phyloP scores from a whole-genome alignment of 2,329 filamentous ascomycete species.

The Boeremia lycopersici region DNA sequence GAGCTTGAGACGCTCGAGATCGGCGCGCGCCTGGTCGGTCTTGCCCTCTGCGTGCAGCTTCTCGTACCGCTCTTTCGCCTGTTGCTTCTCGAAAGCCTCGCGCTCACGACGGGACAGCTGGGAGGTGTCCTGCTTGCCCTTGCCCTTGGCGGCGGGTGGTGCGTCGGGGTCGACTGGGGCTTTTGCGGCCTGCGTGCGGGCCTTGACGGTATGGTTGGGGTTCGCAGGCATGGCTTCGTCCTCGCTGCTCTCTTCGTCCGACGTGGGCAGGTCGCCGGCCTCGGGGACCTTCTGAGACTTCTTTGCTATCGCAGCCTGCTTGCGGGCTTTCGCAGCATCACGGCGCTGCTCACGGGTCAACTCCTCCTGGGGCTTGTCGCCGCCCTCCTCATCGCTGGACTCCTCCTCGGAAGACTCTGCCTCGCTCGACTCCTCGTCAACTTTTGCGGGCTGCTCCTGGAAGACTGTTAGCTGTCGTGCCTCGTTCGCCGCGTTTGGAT shows the following conservation, averaged over 20 bases:
- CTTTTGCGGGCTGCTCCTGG: conserved; percentile 52
- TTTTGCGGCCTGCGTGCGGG: conserved; percentile 68
- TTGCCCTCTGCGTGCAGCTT: conserved; percentile 94
- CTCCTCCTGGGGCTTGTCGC: conserved; percentile 56
- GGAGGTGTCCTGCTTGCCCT: conserved; percentile 57
- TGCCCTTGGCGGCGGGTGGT: conserved; percentile 63
- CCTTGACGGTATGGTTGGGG: conserved; percentile 79
- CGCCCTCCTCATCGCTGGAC: conserved; percentile 46
- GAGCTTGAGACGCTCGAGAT: conserved; percentile 79
- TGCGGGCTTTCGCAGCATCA: conserved; percentile 85
- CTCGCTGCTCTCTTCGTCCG: conserved; percentile 62
- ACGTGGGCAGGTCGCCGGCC: conserved; percentile 83
- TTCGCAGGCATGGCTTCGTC: conserved; percentile 76
- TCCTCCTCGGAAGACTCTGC: conserved; percentile 54
- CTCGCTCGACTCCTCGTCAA: conserved; percentile 55
- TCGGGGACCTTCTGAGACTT: conserved; percentile 74
- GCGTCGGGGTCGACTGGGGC: conserved; percentile 50
- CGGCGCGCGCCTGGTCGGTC: conserved; percentile 92
- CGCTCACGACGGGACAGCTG: conserved; percentile 71
- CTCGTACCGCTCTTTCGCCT: conserved; percentile 87
- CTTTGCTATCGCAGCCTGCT: conserved; percentile 83
- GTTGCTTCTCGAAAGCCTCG: conserved; percentile 83
- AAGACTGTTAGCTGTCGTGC: conserved; percentile 23
- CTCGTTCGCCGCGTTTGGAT: neutral
- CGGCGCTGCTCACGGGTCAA: conserved; percentile 87